Conservation (phyloP, 2,329 filamentous ascomycete genomes). For the Bertia moriformis region DNA sequence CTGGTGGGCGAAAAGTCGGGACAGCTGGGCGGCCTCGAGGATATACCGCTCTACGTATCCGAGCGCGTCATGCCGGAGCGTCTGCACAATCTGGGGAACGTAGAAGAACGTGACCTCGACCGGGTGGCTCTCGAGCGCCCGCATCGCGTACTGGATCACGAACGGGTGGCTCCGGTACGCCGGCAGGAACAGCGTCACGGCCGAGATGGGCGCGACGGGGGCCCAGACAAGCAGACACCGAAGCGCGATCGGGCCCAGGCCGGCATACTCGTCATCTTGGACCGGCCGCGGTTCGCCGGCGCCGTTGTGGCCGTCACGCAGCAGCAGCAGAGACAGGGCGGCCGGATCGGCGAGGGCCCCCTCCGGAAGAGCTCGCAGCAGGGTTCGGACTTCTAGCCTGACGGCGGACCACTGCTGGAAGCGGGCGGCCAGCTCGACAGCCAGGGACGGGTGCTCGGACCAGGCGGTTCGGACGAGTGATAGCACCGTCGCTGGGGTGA, state of each 20-base stretch:
- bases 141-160: slow-evolving; percentile 91
- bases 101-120: slow-evolving; percentile 99
- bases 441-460: slow-evolving; percentile 70
- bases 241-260: not conserved
- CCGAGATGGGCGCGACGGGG: slow-evolving; percentile 80
- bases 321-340: slow-evolving; percentile 51
- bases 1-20: slow-evolving; percentile 95
- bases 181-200: slow-evolving; percentile 84
- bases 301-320: not conserved
- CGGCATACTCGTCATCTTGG: not conserved
- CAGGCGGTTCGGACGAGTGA: slow-evolving; percentile 70
- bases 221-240: slow-evolving; percentile 91
- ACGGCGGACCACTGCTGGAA: slow-evolving; percentile 65
- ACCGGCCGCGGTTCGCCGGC: not conserved
- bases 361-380: slow-evolving; percentile 70
- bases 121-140: slow-evolving; percentile 80
- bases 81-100: slow-evolving; percentile 93
- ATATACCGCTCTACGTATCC: slow-evolving; percentile 96
- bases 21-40: slow-evolving; percentile 88
- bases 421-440: slow-evolving; percentile 68
- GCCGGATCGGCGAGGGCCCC: slow-evolving; percentile 71
- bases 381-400: slow-evolving; percentile 60
- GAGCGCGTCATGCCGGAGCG: slow-evolving; percentile 77
- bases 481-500: slow-evolving; percentile 34
- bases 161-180: slow-evolving; percentile 83